Evolutionary conservation across 2,329 filamentous ascomycete genomes (phyloP), one percentile per base, ranked within the genome.

Genomic region (Seiridium unicorne): DNA sequence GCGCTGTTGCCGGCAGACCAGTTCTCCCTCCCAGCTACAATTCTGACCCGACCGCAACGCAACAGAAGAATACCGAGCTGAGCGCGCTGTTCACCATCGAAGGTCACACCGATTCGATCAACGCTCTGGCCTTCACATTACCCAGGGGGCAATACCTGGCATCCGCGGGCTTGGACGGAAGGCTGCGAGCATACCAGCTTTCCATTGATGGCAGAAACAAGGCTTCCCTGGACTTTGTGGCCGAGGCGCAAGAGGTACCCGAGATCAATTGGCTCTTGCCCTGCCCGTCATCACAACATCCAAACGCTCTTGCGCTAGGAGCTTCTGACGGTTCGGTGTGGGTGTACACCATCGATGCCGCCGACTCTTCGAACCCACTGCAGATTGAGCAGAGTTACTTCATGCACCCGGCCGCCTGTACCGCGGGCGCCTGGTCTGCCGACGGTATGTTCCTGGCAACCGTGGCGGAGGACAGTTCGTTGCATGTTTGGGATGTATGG

Each of bases 401-500:
- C 81, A 83, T 96, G 34, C 95, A 98, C 79, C 94, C 91, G 3
- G 89, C 79, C 18, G 79, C 91, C 35, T 96, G 91, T 77, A 98
- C 95, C 1, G 94, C 93, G 6, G 95, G 95, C 61, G 83, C 90
- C 2, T 99, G 95, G 93, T 92, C 92, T 0, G 84, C 91, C 4
- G 93, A 97, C 73, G 95, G 95, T 56, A 87, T 87, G 36, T 79
- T 98, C 13, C 84, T 99, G 1, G 92, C 91, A 5, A 97, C 93
- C 0, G 92, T 98, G 4, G 89, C 89, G 48, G 94, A 98, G 72
- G 94, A 98, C 74, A 85, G 87, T 60, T 93, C 89, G 67, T 83
- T 99, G 61, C 94, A 93, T 73, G 93, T 97, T 32, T 97, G 92
- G 86, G 95, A 98, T 71, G 89, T 93, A 11, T 97, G 93, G 77